A percentile compares a stretch with the other conserved stretches of the same genome.
phyloP scores from a whole-genome alignment of 179 eudicot species.

The Beta macrorhiza region DNA sequence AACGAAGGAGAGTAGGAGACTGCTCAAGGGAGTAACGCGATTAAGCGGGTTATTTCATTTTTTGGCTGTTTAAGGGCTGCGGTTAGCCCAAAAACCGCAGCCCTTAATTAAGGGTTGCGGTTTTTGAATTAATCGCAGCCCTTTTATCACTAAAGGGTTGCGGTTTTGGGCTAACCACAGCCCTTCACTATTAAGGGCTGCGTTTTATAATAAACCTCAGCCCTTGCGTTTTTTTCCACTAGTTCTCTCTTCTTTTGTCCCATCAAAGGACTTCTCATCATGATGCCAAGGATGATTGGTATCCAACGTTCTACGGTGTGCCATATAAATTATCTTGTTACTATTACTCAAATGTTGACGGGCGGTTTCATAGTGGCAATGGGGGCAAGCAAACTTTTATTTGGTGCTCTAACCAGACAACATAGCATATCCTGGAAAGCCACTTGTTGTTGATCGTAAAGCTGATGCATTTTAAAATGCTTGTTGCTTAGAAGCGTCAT shows the following conservation, averaged over 20 bases:
- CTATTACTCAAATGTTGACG: not conserved
- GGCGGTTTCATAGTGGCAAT: not conserved
- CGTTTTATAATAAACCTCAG: no score
- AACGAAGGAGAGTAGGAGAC: no score
- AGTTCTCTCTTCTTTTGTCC: not conserved
- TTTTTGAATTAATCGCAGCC: no score
- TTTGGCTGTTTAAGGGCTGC: no score
- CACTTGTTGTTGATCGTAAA: not conserved
- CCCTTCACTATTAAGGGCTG: no score
- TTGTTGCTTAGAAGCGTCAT: not conserved
- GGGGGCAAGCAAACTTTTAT: not conserved
- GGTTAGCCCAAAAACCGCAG: no score
- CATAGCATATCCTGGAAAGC: not conserved
- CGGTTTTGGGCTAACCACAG: no score
- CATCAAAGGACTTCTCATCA: not conserved
- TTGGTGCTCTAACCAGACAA: not conserved
- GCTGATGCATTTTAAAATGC: constrained; percentile 1
- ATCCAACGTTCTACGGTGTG: not conserved
- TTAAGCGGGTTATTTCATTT: no score
- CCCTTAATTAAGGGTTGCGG: no score
- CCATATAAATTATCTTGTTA: not conserved
- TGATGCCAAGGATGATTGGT: not conserved
- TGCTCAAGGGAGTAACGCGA: no score
- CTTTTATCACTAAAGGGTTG: no score
- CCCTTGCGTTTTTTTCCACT: no score